Evolutionary conservation across 257 asterid species (phyloP), one percentile per base, ranked within the genome.

Genomic region (Paraleonurus japonicus): DNA sequence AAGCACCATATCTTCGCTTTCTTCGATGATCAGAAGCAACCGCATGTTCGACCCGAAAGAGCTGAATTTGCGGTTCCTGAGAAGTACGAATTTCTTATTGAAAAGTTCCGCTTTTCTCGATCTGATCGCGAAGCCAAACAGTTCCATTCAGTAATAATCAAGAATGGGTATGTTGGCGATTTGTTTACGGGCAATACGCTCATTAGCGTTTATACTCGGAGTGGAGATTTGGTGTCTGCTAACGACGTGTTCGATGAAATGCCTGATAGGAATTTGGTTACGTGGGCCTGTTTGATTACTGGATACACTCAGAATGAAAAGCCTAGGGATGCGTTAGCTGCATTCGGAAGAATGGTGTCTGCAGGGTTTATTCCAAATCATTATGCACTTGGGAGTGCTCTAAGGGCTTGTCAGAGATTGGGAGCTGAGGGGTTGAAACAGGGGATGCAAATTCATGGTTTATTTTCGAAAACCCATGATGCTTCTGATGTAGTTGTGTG

Each of bases 221-320:
- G 17, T 67, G 87, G 86, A 45, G 90, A 86, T 65, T 55, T 86
- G 81, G 54, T 0, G 4, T 76, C 88, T 53, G 96, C 97, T 3
- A 61, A 59, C 41, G 32, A 79, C 0, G 32, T 90, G 92, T 94
- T 94, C 74, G 96, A 85, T 55, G 92, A 85, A 89, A 94, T 94
- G 96, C 84, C 92, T 26, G 83, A 70, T 0, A 82, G 68, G 72
- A 94, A 94, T 69, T 57, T 78, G 55, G 92, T 90, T 28, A 84
- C 96, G 0, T 94, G 98, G 98, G 85, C 98, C 16, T 90, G 98
- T 70, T 75, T 94, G 80, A 84, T 94, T 68, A 82, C 97, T 37
- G 97, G 98, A 48, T 89, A 76, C 73, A 73, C 88, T 2, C 89
- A 82, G 67, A 94, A 88, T 70, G 89, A 75, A 4, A 72, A 79